Percentiles rank a stretch among this genome's conserved stretches.
Evolutionary conservation across 1,139 yeast genomes (phyloP).

Genomic region (Pichia sp.): DNA sequence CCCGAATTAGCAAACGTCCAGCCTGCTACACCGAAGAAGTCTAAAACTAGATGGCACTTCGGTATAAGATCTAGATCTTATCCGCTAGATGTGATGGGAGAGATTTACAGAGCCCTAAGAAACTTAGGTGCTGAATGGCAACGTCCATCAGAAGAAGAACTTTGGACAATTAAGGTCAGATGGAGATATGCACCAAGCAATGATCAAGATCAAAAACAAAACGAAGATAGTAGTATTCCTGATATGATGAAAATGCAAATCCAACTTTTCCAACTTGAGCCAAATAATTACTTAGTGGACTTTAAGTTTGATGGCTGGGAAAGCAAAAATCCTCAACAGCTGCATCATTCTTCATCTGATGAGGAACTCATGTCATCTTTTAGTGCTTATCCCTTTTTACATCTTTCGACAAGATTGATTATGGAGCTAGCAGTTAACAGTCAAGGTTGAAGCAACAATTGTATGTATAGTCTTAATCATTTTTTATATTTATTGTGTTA

Average conservation of each 20-base stretch:
- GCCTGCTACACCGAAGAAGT: constrained; percentile 75
- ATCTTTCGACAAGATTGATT: constrained; percentile 83
- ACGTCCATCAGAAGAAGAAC: constrained; percentile 82
- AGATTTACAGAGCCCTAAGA: constrained; percentile 87
- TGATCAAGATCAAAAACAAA: constrained; percentile 5
- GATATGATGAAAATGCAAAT: constrained; percentile 96
- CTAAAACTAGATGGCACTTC: constrained; percentile 97
- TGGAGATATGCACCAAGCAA: constrained; percentile 69
- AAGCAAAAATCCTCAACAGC: constrained; percentile 15
- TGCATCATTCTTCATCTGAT: constrained; percentile 19
- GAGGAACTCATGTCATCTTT: constrained; percentile 73
- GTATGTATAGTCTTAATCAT: too few species aligned
- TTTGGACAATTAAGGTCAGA: constrained; percentile 96
- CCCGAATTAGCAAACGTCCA: constrained; percentile 52
- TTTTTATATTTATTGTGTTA: too few species aligned
- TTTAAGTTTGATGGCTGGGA: constrained; percentile 99
- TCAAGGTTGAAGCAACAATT: constrained; percentile 41
- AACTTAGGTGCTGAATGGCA: constrained; percentile 98
- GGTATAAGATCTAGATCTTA: constrained; percentile 95
- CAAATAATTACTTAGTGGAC: constrained; percentile 91
- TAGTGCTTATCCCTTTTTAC: constrained; percentile 91
- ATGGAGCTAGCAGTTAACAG: constrained; percentile 96
- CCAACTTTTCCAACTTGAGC: constrained; percentile 91
- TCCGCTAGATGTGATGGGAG: constrained; percentile 98
- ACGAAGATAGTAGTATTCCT: constrained; percentile 33